Evolutionary conservation across 441 rosid genomes (phyloP).

Genomic region (Pelargonium cotyledonis): DNA sequence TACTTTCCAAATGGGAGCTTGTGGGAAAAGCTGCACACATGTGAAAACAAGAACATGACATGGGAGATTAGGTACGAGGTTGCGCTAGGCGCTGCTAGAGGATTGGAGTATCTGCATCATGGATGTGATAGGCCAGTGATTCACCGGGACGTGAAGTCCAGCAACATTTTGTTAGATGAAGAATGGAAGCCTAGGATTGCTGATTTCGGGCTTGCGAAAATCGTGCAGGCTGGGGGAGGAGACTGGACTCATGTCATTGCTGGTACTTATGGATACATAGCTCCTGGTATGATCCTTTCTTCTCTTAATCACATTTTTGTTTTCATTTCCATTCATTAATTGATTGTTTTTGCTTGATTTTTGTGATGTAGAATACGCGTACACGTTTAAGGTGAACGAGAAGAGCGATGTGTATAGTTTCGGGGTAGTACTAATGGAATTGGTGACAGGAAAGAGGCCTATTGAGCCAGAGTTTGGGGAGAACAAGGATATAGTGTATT

Average conservation of each 20-base stretch:
- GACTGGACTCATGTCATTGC: conserved; percentile 36
- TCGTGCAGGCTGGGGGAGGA: conserved; percentile 31
- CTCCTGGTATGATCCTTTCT: conserved; percentile 42
- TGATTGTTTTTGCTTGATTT: background rate
- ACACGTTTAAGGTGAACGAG: conserved; percentile 33
- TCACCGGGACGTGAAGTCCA: conserved; percentile 57
- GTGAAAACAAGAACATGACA: conserved; percentile 33
- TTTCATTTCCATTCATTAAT: background rate
- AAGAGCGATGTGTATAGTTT: conserved; percentile 64
- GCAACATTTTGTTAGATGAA: conserved; percentile 52
- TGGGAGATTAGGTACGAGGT: conserved; percentile 46
- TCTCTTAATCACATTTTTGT: background rate
- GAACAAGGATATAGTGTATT: conserved; percentile 38
- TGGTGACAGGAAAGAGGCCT: conserved; percentile 52
- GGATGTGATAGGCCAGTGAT: conserved; percentile 48
- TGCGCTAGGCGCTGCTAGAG: conserved; percentile 53
- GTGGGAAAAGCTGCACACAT: conserved; percentile 50
- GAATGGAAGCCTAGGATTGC: conserved; percentile 60
- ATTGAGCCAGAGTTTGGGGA: conserved; percentile 41
- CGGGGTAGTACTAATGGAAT: conserved; percentile 56
- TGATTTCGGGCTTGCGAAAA: conserved; percentile 57
- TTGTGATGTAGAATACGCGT: conserved; percentile 40
- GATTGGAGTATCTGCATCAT: conserved; percentile 55
- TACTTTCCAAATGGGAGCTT: conserved; percentile 50
- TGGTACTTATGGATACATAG: conserved; percentile 61